These are phyloP conservation scores for Pythium folliculosum DNA, from an alignment of 352 stramenopile species.

Conservation along the genomic window DNA sequence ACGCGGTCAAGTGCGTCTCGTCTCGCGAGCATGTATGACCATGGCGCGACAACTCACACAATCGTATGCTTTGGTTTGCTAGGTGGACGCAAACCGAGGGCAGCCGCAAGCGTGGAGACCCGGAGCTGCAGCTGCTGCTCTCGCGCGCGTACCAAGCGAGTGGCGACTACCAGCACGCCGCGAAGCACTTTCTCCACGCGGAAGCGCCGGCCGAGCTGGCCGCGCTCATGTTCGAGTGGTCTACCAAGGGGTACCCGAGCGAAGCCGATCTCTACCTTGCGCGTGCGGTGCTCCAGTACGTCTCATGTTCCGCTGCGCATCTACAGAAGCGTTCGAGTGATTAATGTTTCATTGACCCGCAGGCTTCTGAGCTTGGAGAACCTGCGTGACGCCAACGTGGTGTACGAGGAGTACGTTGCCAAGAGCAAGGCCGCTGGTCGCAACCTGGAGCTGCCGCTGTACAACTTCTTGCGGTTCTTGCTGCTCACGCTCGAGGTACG, in stretches of 20 bases:
- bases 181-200: conserved; percentile 81
- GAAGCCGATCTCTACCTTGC: conserved; percentile 82
- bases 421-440: conserved; percentile 45
- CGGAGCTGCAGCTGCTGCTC: conserved; percentile 74
- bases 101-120: conserved; percentile 72
- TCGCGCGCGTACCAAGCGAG: conserved; percentile 50
- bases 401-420: conserved; percentile 68
- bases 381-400: conserved; percentile 81
- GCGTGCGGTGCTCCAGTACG: conserved; percentile 77
- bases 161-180: conserved; percentile 61
- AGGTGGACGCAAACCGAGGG: conserved; percentile 70
- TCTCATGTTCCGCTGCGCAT: conserved; percentile 15
- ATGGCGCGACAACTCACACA: too few species aligned
- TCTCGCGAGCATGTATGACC: too few species aligned
- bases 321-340: background rate
- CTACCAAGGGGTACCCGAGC: conserved; percentile 69
- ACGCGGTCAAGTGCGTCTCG: conserved; percentile 69
- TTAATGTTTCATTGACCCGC: background rate
- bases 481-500: conserved; percentile 82
- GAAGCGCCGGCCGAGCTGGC: conserved; percentile 74
- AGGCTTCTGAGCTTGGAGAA: conserved; percentile 85
- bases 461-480: conserved; percentile 85
- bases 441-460: conserved; percentile 68
- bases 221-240: conserved; percentile 75
- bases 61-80: too few species aligned